These are phyloP conservation scores for Phaseolus coccineus DNA, from an alignment of 331 rosid genomes.

Conservation along the genomic window DNA sequence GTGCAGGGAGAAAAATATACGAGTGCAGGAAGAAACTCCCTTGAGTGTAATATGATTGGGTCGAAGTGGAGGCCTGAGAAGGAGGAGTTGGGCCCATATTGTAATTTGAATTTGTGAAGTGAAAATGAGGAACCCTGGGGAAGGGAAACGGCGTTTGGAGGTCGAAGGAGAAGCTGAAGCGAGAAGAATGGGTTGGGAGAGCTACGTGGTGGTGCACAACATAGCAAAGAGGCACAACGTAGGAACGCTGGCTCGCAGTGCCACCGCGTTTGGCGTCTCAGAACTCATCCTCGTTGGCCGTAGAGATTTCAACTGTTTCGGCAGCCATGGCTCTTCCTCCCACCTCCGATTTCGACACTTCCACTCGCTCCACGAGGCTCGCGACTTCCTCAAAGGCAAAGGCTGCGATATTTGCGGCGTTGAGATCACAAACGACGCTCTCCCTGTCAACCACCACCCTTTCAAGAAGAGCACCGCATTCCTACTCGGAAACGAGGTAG, in stretches of 20 bases:
- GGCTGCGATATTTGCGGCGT: constrained; percentile 94
- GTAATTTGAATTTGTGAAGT: background rate
- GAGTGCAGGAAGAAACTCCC: too few species aligned
- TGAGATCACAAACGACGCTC: constrained; percentile 78
- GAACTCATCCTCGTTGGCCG: constrained; percentile 89
- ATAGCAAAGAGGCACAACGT: constrained; percentile 92
- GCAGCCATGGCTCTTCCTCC: constrained; percentile 90
- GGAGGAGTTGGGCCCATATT: background rate
- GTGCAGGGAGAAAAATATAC: too few species aligned
- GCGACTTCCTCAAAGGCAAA: constrained; percentile 72
- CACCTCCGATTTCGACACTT: constrained; percentile 91
- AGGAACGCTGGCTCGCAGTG: constrained; percentile 90
- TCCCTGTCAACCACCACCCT: constrained; percentile 83
- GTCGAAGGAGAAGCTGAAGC: background rate
- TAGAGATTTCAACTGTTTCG: constrained; percentile 86
- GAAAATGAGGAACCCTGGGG: background rate
- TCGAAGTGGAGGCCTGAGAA: too few species aligned
- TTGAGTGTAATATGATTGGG: too few species aligned
- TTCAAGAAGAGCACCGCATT: constrained; percentile 85
- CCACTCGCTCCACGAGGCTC: constrained; percentile 82
- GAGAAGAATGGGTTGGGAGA: constrained; percentile 57
- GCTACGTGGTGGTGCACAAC: constrained; percentile 91
- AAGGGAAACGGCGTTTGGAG: background rate
- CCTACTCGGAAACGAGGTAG: constrained; percentile 91
- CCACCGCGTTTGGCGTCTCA: constrained; percentile 90